Evolutionary conservation across 306 rosid species (phyloP), one percentile per base, ranked within the genome.

Genomic region (Cicer judaicum): DNA sequence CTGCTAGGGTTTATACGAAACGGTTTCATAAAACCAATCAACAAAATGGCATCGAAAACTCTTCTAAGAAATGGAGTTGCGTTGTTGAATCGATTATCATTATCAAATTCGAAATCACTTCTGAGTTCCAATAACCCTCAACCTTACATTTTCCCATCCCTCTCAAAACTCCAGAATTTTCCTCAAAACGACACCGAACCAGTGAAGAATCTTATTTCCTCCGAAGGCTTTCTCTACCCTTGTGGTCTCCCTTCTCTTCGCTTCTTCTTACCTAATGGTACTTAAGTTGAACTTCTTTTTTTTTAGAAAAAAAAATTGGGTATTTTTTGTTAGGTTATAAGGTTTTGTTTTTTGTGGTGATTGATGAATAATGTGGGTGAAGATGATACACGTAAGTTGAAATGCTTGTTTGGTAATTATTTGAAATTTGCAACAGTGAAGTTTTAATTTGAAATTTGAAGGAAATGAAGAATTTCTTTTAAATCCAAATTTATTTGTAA

Each of bases 231-330:
- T 49, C 11, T 82, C 21, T 86, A 91, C 78, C 98, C 95, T 1
- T 86, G 85, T 57, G 97, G 98, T 29, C 83, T 90, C 47, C 96
- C 97, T 34, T 88, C 85, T 80, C 90, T 94, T 69, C 80, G 79
- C 3, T 86, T 91, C 85, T 91, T 90, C 89, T 85, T 90, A 61
- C 98, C 98, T 6, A 84, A 90, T 10, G 96, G 97, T 94, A 87
- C 55, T 49, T 43, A 41, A 41, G 7, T 3, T 29, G 34, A 41
- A 41, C 9, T 10, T 41, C 44, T 41, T 41, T 41, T 41, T 50
- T 50, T 50, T 54, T 24, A 8, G 18, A 6, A 3, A 24, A 24
- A 53, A 0, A 54, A 8, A 24, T 10, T 10, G 39, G 40, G 14
- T 10, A 2, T 4, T 56, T 13, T 56, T 50, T 14, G 14, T 2